Base-by-base conservation (phyloP, 257 asterid species). In the Nicotiana benthamiana region DNA sequence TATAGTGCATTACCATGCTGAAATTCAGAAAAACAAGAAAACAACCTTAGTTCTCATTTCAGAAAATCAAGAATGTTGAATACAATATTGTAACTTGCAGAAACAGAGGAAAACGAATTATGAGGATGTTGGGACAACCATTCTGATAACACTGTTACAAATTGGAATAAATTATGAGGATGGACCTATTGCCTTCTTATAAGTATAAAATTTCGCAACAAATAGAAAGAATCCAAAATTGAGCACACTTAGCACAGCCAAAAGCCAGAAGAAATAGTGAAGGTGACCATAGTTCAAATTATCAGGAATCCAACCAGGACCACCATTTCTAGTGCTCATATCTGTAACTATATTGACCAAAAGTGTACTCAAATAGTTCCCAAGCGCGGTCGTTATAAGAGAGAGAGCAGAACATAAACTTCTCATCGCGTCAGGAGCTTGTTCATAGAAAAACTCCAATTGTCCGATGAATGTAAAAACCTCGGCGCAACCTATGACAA, bases 381-480 rank as follows among this genome's bases (percentile, higher is more conserved):
- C 96, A 0, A 85, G 79, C 2, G 96, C 92, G 8, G 90, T 85
- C 8, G 92, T 91, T 0, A 92, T 91, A 0, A 91, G 90, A 2
- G 90, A 89, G 32, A 91, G 80, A 0, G 94, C 96, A 1, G 96
- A 84, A 66, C 93, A 85, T 15, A 91, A 27, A 34, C 91, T 90
- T 80, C 92, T 87, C 96, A 90, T 90, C 1, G 93, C 88, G 30
- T 92, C 94, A 0, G 97, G 97, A 0, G 93, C 93, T 82, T 90
- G 92, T 30, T 90, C 94, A 40, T 90, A 90, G 85, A 90, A 92
- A 62, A 92, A 90, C 74, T 92, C 97, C 17, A 92, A 32, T 75
- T 90, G 94, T 16, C 97, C 97, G 0, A 89, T 84, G 57, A 84
- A 86, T 0, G 92, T 85, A 43, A 92, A 88, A 5, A 90, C 97